Evolutionary conservation across 2,329 filamentous ascomycete genomes (phyloP).

Genomic region (Cytospora schulzeri): DNA sequence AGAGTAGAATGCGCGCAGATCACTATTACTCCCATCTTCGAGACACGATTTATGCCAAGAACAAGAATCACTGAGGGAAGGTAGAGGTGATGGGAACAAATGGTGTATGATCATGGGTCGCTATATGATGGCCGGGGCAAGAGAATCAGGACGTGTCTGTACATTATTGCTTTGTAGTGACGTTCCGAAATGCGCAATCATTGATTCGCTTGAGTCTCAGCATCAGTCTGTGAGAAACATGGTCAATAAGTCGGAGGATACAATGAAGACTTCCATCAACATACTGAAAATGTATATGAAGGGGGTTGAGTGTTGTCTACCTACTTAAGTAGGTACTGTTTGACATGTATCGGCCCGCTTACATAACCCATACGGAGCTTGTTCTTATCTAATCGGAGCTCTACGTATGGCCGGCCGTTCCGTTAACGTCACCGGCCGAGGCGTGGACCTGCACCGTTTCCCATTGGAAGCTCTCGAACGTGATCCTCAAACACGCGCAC

Average conservation of each 20-base stretch:
- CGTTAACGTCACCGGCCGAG: background rate
- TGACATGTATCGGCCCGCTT: background rate
- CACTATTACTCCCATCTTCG: background rate
- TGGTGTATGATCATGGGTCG: background rate
- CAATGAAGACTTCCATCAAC: too few relatives aligned
- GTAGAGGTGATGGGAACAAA: background rate
- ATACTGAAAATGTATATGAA: too few relatives aligned
- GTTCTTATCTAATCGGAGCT: conserved; percentile 19
- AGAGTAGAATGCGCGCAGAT: background rate
- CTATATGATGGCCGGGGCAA: background rate
- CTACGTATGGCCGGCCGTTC: conserved; percentile 9
- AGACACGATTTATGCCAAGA: background rate
- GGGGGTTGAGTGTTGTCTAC: too few relatives aligned
- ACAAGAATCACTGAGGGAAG: background rate
- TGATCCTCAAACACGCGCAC: background rate
- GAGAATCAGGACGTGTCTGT: background rate
- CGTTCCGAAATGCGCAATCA: background rate
- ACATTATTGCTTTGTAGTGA: background rate
- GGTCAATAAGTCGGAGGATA: too few relatives aligned
- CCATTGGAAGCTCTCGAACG: too few relatives aligned
- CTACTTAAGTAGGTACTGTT: too few relatives aligned
- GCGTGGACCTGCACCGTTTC: background rate
- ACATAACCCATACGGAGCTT: conserved; percentile 18
- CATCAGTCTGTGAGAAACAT: too few relatives aligned
- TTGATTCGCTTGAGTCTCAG: background rate